Percentiles rank a stretch among this genome's conserved stretches.
phyloP scores from a whole-genome alignment of 352 stramenopile species.

The Elongisporangium senticosum region DNA sequence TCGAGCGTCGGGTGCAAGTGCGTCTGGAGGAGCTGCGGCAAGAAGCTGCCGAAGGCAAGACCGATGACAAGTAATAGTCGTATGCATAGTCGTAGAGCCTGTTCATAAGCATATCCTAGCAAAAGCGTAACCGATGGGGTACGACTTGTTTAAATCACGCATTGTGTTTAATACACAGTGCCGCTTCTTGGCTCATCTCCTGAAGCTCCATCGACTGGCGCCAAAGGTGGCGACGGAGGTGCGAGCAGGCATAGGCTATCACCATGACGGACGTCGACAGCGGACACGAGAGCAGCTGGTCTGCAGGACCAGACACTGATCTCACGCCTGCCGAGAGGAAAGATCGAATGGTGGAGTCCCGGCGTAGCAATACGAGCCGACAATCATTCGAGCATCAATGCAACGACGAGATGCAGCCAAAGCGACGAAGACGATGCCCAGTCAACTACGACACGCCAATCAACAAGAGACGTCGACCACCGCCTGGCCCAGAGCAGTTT shows the following conservation, averaged over 20 bases:
- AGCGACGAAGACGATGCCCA: not conserved
- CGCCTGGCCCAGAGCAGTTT: not conserved
- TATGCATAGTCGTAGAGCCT: not conserved
- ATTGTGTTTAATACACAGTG: not conserved
- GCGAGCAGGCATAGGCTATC: not conserved
- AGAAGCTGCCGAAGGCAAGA: constrained; percentile 20
- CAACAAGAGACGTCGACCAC: not conserved
- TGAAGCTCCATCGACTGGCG: not conserved
- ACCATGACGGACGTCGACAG: not conserved
- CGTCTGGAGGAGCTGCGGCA: constrained; percentile 61
- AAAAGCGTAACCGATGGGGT: not conserved
- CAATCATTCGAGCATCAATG: not conserved
- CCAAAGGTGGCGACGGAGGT: not conserved
- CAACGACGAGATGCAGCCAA: not conserved
- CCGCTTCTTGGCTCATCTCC: not conserved
- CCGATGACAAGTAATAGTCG: constrained; percentile 2
- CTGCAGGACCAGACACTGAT: not conserved
- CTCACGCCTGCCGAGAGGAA: not conserved
- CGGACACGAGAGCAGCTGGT: not conserved
- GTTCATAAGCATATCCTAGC: not conserved
- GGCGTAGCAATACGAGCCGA: not conserved
- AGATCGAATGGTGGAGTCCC: not conserved
- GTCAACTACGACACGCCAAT: not conserved
- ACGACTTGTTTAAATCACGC: not conserved
- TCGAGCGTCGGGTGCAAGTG: constrained; percentile 70